phyloP scores from a whole-genome alignment of 169 alveolate genomes.

The Cryptosporidium andersoni region DNA sequence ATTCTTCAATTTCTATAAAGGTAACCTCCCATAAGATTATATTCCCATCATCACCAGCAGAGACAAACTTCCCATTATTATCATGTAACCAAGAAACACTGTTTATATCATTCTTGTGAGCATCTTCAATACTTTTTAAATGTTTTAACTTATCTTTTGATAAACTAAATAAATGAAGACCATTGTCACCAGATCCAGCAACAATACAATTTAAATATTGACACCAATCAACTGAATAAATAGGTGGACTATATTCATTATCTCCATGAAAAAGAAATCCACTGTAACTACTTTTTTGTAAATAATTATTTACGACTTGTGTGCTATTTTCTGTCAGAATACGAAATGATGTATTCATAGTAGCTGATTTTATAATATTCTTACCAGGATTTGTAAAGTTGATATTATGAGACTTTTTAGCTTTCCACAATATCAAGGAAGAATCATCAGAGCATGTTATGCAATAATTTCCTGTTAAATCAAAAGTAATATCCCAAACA shows the following conservation, averaged over 20 bases:
- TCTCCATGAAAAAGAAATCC: neutral
- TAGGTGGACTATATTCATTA: constrained; percentile 28
- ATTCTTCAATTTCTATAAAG: neutral
- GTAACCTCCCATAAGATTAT: constrained; percentile 25
- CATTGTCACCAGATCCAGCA: constrained; percentile 40
- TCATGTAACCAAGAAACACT: constrained; percentile 46
- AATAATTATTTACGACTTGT: too few species aligned
- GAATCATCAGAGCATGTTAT: constrained; percentile 65
- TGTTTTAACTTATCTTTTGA: neutral
- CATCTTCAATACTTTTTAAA: constrained; percentile 32
- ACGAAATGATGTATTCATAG: neutral
- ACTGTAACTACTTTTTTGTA: too few species aligned
- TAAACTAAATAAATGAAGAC: constrained; percentile 6
- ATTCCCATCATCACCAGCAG: constrained; percentile 61
- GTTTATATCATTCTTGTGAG: constrained; percentile 41
- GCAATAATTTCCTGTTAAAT: constrained; percentile 26
- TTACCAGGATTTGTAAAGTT: neutral
- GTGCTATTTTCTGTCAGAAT: too few species aligned
- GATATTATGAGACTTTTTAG: neutral
- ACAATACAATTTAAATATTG: constrained; percentile 43
- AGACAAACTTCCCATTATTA: constrained; percentile 48
- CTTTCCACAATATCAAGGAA: constrained; percentile 23
- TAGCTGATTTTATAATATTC: neutral
- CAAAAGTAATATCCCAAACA: constrained; percentile 63
- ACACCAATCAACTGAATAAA: constrained; percentile 64